Evolutionary conservation across 345 rosid species (phyloP).

Genomic region (Euphorbia pulcherrima): DNA sequence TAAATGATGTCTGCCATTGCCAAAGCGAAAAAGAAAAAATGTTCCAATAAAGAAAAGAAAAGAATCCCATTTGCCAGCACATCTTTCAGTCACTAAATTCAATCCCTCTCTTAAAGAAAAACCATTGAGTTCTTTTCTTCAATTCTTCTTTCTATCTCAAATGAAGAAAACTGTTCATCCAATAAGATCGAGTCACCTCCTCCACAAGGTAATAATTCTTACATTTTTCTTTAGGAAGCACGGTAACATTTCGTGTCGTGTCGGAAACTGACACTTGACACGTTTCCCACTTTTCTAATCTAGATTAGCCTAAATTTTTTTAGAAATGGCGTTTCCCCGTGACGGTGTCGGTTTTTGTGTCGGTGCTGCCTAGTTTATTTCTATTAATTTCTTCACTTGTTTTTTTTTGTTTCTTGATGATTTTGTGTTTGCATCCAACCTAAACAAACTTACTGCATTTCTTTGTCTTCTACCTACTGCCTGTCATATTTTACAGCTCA

Average conservation of each 20-base stretch:
- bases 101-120: slow-evolving; percentile 15
- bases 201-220: slow-evolving; percentile 58
- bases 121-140: slow-evolving; percentile 1
- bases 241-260: no score
- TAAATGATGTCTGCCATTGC: slow-evolving; percentile 43
- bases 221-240: no score
- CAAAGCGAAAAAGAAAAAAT: slow-evolving; percentile 46
- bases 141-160: slow-evolving; percentile 15
- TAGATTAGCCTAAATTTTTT: no score
- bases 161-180: slow-evolving; percentile 63
- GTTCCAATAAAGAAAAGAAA: slow-evolving; percentile 43
- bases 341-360: no score
- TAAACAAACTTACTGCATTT: neutral
- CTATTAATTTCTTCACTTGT: neutral
- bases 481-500: neutral
- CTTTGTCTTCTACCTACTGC: neutral
- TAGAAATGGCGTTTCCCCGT: no score
- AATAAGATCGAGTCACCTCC: slow-evolving; percentile 72
- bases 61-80: slow-evolving; percentile 38
- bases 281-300: no score
- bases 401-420: neutral
- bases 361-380: neutral
- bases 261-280: no score
- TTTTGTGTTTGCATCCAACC: neutral
- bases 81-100: slow-evolving; percentile 30